Evolutionary conservation across 2,329 filamentous ascomycete species (phyloP), one percentile per base, ranked within the genome.

Genomic region (Phialophora tarda): DNA sequence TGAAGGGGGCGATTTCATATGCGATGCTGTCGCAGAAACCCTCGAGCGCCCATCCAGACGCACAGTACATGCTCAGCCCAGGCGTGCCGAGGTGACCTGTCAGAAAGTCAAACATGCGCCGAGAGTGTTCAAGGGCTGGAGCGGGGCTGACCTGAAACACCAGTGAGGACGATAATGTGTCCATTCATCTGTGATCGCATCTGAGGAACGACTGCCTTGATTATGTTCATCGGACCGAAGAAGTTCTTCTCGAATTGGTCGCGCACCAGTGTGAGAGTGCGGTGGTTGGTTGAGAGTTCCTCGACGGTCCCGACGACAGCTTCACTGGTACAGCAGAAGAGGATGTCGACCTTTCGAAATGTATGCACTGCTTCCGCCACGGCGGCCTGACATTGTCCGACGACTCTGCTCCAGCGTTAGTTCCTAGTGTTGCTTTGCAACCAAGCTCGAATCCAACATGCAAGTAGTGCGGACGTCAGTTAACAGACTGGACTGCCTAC

Each of bases 1-100:
- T 97, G 82, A 98, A 98, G 0, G 95, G 95, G 0, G 94, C 91
- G 70, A 99, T 91, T 79, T 99, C 95, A 79, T 97, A 99, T 1
- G 94, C 93, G 26, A 99, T 84, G 66, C 92, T 88, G 79, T 98
- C 94, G 80, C 93, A 97, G 77, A 95, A 97, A 21, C 94, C 95
- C 79, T 98, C 95, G 41, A 97, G 85, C 1, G 93, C 95, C 93
- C 94, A 97, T 44, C 93, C 93, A 14, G 93, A 91, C 21, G 94
- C 92, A 71, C 93, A 95, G 77, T 96, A 95, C 82, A 96, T 91
- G 63, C 92, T 87, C 80, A 98, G 86, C 2, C 93, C 93, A 0
- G 95, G 95, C 0, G 93, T 97, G 41, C 93, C 94, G 66, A 98
- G 89, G 78, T 97, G 94, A 2, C 92, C 93, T 55, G 28, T 55